Conservation (phyloP, 176 grass and related monocot genomes). For the Olyra latifolia region DNA sequence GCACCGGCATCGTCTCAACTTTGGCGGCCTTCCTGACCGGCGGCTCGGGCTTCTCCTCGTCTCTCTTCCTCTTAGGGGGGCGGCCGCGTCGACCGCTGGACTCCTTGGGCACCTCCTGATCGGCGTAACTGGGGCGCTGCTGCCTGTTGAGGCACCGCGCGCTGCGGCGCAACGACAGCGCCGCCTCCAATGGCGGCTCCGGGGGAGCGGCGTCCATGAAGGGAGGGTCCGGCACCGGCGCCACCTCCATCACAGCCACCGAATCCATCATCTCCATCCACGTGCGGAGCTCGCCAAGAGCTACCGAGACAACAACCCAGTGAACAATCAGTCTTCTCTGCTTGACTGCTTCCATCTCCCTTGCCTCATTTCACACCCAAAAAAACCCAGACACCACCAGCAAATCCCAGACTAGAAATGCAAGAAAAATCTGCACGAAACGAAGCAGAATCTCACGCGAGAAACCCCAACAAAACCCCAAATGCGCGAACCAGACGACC, state of each 20-base stretch:
- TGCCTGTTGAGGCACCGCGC: constrained; percentile 38
- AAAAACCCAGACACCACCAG: not conserved
- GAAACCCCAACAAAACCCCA: constrained; percentile 19
- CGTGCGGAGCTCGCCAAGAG: not conserved
- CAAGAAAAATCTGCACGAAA: not conserved
- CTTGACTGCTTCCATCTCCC: not conserved
- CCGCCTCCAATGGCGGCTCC: not conserved
- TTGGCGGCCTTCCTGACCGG: not conserved
- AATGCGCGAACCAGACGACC: not conserved
- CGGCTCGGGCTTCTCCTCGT: constrained; percentile 26
- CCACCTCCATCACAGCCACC: constrained; percentile 32
- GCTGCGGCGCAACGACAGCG: constrained; percentile 43
- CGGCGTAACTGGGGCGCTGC: constrained; percentile 1
- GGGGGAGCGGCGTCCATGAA: constrained; percentile 1
- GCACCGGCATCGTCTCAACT: constrained; percentile 8
- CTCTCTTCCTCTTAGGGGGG: constrained; percentile 37
- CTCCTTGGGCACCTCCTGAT: constrained; percentile 30
- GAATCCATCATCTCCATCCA: constrained; percentile 25
- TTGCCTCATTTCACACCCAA: not conserved
- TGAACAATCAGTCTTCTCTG: not conserved
- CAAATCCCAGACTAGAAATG: not conserved
- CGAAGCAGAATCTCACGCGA: not conserved
- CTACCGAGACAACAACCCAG: not conserved
- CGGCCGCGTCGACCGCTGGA: constrained; percentile 6
- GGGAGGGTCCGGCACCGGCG: constrained; percentile 29